Evolutionary conservation across 2,329 filamentous ascomycete genomes (phyloP).

Genomic region (Onygenales sp.): DNA sequence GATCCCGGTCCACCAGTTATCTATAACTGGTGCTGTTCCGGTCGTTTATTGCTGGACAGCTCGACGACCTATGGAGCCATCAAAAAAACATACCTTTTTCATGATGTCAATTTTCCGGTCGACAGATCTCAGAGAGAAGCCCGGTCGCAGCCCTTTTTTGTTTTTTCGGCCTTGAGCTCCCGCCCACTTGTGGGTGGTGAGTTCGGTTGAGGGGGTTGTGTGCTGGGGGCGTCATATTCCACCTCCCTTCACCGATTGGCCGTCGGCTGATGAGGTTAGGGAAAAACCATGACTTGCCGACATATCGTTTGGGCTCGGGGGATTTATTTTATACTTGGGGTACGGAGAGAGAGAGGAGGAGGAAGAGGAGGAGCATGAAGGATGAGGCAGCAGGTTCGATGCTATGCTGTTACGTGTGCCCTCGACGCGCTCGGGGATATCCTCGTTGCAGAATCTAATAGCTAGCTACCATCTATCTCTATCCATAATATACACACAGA

Average conservation of each 20-base stretch:
- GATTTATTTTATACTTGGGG: not conserved
- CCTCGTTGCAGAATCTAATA: too few relatives aligned
- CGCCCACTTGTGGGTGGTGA: slow-evolving; percentile 45
- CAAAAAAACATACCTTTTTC: slow-evolving; percentile 29
- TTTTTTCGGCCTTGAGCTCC: slow-evolving; percentile 53
- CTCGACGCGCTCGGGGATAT: too few relatives aligned
- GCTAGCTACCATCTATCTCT: too few relatives aligned
- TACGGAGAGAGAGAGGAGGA: too few relatives aligned
- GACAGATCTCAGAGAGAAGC: slow-evolving; percentile 83
- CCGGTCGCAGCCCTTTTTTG: slow-evolving; percentile 39
- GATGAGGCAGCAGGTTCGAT: too few relatives aligned
- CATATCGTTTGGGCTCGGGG: slow-evolving; percentile 34
- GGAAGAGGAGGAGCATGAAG: too few relatives aligned
- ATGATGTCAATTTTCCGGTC: slow-evolving; percentile 84
- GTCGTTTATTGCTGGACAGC: slow-evolving; percentile 70
- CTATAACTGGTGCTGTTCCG: slow-evolving; percentile 45
- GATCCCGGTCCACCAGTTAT: slow-evolving; percentile 50
- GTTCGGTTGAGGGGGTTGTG: slow-evolving; percentile 46
- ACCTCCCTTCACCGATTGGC: slow-evolving; percentile 73
- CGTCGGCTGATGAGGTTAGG: slow-evolving; percentile 83
- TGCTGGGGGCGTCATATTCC: slow-evolving; percentile 73
- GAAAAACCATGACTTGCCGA: slow-evolving; percentile 76
- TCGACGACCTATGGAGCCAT: slow-evolving; percentile 82
- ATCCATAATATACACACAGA: too few relatives aligned
- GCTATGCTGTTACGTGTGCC: too few relatives aligned